phyloP scores from a whole-genome alignment of 768 basidiomycete genomes.

The Suillus variegatus region DNA sequence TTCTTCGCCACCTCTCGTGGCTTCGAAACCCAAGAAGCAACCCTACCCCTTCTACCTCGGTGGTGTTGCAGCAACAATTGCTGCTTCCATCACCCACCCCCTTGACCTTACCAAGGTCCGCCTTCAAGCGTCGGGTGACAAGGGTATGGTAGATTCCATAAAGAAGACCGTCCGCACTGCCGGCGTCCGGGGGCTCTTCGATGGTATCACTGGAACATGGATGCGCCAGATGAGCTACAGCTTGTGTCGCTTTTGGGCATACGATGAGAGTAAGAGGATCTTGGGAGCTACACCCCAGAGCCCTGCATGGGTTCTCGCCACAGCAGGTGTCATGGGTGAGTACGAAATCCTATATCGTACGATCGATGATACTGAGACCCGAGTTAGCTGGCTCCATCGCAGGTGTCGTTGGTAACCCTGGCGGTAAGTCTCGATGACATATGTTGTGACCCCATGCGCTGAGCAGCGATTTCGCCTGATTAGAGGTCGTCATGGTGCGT shows the following conservation, averaged over 20 bases:
- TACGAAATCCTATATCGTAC: constrained; percentile 15
- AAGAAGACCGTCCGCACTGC: constrained; percentile 81
- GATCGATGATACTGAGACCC: not conserved
- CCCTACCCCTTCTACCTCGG: constrained; percentile 89
- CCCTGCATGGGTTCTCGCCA: constrained; percentile 78
- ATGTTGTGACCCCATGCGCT: not conserved
- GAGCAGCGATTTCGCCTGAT: not conserved
- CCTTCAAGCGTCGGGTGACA: constrained; percentile 89
- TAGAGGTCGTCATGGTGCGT: constrained; percentile 73
- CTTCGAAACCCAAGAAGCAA: constrained; percentile 46
- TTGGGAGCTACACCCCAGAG: constrained; percentile 67
- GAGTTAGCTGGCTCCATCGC: constrained; percentile 77
- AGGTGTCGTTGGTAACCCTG: constrained; percentile 87
- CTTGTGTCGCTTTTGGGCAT: constrained; percentile 90
- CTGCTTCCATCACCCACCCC: constrained; percentile 87
- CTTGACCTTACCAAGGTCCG: constrained; percentile 91
- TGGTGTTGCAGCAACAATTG: constrained; percentile 85
- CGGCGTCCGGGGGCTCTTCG: constrained; percentile 72
- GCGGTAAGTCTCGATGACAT: constrained; percentile 45
- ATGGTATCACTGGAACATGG: constrained; percentile 88
- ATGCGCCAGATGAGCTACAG: constrained; percentile 93
- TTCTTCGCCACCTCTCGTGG: constrained; percentile 10
- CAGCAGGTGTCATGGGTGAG: constrained; percentile 86
- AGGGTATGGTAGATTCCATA: constrained; percentile 83
- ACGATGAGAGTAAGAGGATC: constrained; percentile 87